A percentile compares a stretch with the other conserved stretches of the same genome.
Evolutionary conservation across 306 rosid species (phyloP).

Genomic region (Fragaria iinumae): DNA sequence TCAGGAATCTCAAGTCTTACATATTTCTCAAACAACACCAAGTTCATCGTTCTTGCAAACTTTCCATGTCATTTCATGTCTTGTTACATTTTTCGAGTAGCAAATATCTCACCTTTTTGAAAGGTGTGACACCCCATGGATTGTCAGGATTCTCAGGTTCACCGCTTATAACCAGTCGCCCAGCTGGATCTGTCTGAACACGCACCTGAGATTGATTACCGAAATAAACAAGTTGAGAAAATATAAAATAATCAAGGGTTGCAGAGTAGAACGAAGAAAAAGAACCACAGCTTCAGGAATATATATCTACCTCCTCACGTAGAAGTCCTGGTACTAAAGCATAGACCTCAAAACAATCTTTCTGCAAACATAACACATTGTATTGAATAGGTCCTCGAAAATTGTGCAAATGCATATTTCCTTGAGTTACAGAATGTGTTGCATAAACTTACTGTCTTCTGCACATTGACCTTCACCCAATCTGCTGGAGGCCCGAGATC

Average conservation of each 20-base stretch:
- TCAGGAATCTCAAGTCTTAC: not conserved
- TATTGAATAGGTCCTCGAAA: conserved; percentile 10
- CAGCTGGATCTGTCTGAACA: conserved; percentile 96
- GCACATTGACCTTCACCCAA: conserved; percentile 98
- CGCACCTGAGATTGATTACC: conserved; percentile 57
- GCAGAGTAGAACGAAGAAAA: not conserved
- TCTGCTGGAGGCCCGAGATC: conserved; percentile 96
- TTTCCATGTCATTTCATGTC: not conserved
- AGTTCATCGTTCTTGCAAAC: not conserved
- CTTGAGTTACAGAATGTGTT: conserved; percentile 16
- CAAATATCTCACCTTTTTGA: conserved; percentile 64
- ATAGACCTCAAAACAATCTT: conserved; percentile 93
- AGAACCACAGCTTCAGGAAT: conserved; percentile 16
- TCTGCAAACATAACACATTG: conserved; percentile 49
- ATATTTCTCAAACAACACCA: not conserved
- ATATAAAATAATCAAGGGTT: not conserved
- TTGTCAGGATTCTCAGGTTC: conserved; percentile 91
- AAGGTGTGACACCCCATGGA: conserved; percentile 99
- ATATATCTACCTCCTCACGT: conserved; percentile 80
- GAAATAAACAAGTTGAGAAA: conserved; percentile 9
- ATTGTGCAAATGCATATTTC: conserved; percentile 5
- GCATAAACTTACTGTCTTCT: conserved; percentile 70
- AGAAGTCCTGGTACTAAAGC: conserved; percentile 99
- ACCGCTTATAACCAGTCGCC: conserved; percentile 90
- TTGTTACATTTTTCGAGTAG: not conserved